Conservation (phyloP, 257 asterid genomes). For the Gentiana macrophylla region DNA sequence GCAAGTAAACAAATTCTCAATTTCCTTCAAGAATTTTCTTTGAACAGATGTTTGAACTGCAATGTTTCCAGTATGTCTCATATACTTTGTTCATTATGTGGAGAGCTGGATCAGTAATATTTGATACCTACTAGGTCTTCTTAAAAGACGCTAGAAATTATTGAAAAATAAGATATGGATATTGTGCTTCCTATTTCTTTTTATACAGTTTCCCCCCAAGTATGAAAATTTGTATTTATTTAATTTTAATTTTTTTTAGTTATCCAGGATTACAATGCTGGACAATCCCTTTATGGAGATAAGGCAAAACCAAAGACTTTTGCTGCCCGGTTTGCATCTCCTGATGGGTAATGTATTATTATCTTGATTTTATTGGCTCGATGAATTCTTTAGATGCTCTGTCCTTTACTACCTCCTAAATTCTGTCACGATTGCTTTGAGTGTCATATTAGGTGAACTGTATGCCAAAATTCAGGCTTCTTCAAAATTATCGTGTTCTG, state of each 20-base stretch:
- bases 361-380: slow-evolving; percentile 3
- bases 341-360: slow-evolving; percentile 60
- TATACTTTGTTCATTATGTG: neutral
- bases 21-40: too few species aligned
- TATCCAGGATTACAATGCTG: slow-evolving; percentile 70
- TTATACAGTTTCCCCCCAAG: neutral
- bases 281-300: slow-evolving; percentile 85
- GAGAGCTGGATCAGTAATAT: neutral
- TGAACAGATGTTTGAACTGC: too few species aligned
- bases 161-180: neutral
- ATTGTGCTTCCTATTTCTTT: neutral
- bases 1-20: too few species aligned
- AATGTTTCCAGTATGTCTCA: too few species aligned
- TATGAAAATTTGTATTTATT: neutral
- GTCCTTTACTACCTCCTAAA: neutral
- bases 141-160: neutral
- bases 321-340: slow-evolving; percentile 87
- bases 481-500: too few species aligned
- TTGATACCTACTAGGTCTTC: neutral
- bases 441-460: too few species aligned
- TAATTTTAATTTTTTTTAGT: neutral
- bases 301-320: slow-evolving; percentile 79
- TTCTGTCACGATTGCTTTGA: neutral
- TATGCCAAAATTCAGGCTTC: too few species aligned
- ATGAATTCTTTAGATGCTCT: neutral